phyloP scores from a whole-genome alignment of 2,329 filamentous ascomycete species.

The Colletotrichum sp. region DNA sequence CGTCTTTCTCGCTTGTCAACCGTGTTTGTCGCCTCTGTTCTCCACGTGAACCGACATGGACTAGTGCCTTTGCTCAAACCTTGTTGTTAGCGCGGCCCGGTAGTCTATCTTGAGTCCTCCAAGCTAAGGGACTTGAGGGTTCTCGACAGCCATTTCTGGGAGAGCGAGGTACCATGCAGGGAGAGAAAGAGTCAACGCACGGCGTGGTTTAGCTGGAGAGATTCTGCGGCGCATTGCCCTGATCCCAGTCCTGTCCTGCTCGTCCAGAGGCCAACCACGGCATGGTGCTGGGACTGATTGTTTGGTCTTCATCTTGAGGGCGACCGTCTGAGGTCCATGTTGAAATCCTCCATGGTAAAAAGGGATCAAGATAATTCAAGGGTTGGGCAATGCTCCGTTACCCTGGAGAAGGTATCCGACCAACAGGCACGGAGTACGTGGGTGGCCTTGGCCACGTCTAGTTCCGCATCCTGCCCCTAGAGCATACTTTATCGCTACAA shows the following conservation, averaged over 20 bases:
- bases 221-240: neutral
- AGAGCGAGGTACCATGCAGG: neutral
- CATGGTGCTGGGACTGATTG: neutral
- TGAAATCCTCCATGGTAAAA: neutral
- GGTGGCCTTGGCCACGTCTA: neutral
- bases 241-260: neutral
- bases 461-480: neutral
- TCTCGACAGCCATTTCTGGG: neutral
- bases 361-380: neutral
- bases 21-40: neutral
- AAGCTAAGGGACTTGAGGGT: neutral
- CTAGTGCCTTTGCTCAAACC: slow-evolving; percentile 13
- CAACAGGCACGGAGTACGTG: neutral
- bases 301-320: neutral
- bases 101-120: neutral
- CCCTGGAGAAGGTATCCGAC: neutral
- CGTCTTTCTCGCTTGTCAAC: slow-evolving; percentile 8
- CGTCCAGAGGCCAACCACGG: neutral
- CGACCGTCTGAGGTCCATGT: neutral
- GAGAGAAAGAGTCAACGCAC: neutral
- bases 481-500: neutral
- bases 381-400: neutral
- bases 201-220: neutral
- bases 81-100: neutral
- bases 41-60: slow-evolving; percentile 13